Percentiles rank a stretch among this genome's conserved stretches.
Conservation (phyloP, 768 basidiomycete genomes). For the Podaxis carcinomalis region DNA sequence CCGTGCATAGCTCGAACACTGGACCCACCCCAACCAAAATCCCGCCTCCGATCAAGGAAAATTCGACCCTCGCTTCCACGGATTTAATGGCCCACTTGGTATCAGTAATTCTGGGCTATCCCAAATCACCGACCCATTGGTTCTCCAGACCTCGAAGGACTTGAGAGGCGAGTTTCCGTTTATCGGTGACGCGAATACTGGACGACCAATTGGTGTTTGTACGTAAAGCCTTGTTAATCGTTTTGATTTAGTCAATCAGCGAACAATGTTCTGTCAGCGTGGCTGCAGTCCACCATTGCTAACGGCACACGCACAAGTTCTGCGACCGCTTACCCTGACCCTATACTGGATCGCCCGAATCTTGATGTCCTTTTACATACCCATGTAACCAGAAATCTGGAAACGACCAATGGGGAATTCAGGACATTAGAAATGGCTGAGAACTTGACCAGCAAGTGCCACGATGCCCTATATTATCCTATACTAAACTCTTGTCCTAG, state of each 20-base stretch:
- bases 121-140: neutral
- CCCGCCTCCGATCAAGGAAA: slow-evolving; percentile 7
- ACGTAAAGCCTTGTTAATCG: neutral
- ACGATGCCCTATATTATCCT: neutral
- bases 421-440: neutral
- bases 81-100: slow-evolving; percentile 9
- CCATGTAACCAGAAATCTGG: slow-evolving; percentile 3
- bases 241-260: neutral
- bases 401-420: neutral
- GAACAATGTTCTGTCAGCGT: neutral
- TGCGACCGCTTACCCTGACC: slow-evolving; percentile 3
- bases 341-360: slow-evolving; percentile 7
- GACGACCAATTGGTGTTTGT: slow-evolving; percentile 14
- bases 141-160: slow-evolving; percentile 2
- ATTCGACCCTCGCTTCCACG: slow-evolving; percentile 11
- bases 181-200: slow-evolving; percentile 11
- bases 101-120: neutral
- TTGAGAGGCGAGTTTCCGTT: slow-evolving; percentile 11
- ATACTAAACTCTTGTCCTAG: neutral
- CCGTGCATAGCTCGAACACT: neutral
- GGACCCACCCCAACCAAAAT: neutral
- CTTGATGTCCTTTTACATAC: neutral
- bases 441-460: neutral
- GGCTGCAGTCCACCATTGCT: slow-evolving; percentile 6
- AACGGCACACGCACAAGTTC: slow-evolving; percentile 10